A percentile compares a stretch with the other conserved stretches of the same genome.
Evolutionary conservation across 805 yeast genomes (phyloP).

Genomic region (Wickerhamomyces strasburgensis): DNA sequence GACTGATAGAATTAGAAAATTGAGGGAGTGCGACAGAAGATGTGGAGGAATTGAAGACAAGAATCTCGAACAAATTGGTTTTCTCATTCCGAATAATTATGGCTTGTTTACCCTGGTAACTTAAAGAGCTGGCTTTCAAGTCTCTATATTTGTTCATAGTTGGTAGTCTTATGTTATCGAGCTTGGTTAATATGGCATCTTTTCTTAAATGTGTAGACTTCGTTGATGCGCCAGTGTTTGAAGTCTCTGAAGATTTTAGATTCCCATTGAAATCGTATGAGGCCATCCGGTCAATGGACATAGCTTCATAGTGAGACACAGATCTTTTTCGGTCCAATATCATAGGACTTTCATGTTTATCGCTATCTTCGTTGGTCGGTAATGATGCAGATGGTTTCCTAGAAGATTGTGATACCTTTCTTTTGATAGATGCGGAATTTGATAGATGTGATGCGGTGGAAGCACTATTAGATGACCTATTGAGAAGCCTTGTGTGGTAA

Average conservation of each 20-base stretch:
- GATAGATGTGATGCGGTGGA: slow-evolving; percentile 1
- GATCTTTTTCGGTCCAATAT: slow-evolving; percentile 26
- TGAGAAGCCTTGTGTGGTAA: slow-evolving; percentile 50
- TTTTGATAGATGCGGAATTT: slow-evolving; percentile 4
- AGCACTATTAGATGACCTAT: slow-evolving; percentile 10
- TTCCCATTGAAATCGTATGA: slow-evolving; percentile 38
- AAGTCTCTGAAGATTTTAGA: slow-evolving; percentile 39
- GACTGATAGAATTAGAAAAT: slow-evolving; percentile 29
- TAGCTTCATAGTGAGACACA: slow-evolving; percentile 34
- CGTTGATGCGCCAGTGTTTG: slow-evolving; percentile 34
- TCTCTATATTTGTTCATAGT: slow-evolving; percentile 26
- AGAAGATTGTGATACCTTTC: slow-evolving; percentile 20
- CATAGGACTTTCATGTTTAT: slow-evolving; percentile 9
- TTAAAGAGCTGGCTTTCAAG: slow-evolving; percentile 35
- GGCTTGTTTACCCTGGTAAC: slow-evolving; percentile 54
- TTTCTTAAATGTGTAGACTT: slow-evolving; percentile 41
- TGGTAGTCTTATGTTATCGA: slow-evolving; percentile 38
- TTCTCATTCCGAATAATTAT: slow-evolving; percentile 47
- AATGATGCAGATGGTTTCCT: slow-evolving; percentile 18
- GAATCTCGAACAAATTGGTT: slow-evolving; percentile 40
- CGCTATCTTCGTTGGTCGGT: slow-evolving; percentile 1
- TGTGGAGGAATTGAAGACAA: slow-evolving; percentile 39
- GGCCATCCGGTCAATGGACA: slow-evolving; percentile 42
- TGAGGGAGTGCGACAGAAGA: slow-evolving; percentile 30
- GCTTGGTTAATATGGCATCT: slow-evolving; percentile 65